phyloP scores from a whole-genome alignment of 1,284 basidiomycete genomes.

The Cystobasidiaceae sp. region DNA sequence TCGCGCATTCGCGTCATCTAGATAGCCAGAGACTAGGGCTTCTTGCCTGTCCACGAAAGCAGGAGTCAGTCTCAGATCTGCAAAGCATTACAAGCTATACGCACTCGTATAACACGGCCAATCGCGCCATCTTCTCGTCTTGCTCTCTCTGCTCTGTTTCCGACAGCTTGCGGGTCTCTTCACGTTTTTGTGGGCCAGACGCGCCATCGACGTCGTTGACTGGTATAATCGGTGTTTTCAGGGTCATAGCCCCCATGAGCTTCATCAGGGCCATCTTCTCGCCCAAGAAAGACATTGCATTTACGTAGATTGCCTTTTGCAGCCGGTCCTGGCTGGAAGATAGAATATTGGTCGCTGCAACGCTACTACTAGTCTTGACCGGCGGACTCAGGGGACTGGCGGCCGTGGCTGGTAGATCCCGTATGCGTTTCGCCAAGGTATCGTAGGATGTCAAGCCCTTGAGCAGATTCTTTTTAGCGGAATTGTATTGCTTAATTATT shows the following conservation, averaged over 20 bases:
- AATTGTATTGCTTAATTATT: slow-evolving; percentile 18
- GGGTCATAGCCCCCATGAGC: slow-evolving; percentile 46
- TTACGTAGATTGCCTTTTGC: slow-evolving; percentile 70
- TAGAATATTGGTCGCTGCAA: not conserved
- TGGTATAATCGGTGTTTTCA: not conserved
- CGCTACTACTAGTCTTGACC: slow-evolving; percentile 37
- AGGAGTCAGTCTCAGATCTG: not conserved
- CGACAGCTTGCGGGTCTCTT: too few species aligned
- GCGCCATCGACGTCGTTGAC: not conserved
- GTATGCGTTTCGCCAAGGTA: slow-evolving; percentile 75
- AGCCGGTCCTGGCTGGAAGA: slow-evolving; percentile 66
- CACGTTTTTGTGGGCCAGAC: not conserved
- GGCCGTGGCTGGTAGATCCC: slow-evolving; percentile 54
- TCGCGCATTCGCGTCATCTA: slow-evolving; percentile 41
- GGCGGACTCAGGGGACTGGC: slow-evolving; percentile 53
- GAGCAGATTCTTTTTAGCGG: slow-evolving; percentile 40
- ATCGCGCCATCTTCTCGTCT: slow-evolving; percentile 26
- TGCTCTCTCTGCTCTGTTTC: not conserved
- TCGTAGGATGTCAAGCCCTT: slow-evolving; percentile 59
- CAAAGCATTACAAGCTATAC: not conserved
- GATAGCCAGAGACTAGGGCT: slow-evolving; percentile 38
- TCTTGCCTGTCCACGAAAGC: slow-evolving; percentile 36
- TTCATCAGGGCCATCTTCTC: slow-evolving; percentile 81
- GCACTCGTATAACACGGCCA: slow-evolving; percentile 40
- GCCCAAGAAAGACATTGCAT: slow-evolving; percentile 76